phyloP scores from a whole-genome alignment of 495 filamentous ascomycete genomes.

The Chaetomium fimeti region DNA sequence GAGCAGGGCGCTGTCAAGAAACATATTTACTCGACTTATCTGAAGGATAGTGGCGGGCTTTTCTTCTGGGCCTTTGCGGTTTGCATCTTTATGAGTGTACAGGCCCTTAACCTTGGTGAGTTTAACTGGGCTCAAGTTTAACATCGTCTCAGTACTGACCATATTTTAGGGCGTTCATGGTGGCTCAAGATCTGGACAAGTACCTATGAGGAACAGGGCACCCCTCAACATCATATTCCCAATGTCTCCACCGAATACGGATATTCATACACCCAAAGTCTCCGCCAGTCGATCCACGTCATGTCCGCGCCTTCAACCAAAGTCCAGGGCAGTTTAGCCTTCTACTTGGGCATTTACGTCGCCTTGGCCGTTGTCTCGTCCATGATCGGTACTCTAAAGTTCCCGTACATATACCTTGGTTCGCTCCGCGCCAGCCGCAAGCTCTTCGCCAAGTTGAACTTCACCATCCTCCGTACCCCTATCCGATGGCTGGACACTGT shows the following conservation, averaged over 20 bases:
- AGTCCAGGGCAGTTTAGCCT: conserved; percentile 43
- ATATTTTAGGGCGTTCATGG: conserved; percentile 51
- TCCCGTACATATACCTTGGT: conserved; percentile 55
- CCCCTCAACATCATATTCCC: conserved; percentile 22
- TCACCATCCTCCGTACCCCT: conserved; percentile 65
- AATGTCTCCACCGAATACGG: conserved; percentile 30
- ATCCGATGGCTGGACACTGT: conserved; percentile 79
- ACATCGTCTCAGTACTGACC: conserved; percentile 8
- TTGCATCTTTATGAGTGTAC: conserved; percentile 50
- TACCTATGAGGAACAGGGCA: conserved; percentile 34
- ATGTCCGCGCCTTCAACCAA: conserved; percentile 28
- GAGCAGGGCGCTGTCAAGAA: conserved; percentile 64
- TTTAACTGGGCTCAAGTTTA: conserved; percentile 2
- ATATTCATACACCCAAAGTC: conserved; percentile 35
- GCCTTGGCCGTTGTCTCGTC: conserved; percentile 57
- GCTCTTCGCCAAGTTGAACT: conserved; percentile 64
- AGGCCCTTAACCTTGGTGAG: conserved; percentile 51
- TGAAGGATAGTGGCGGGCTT: conserved; percentile 64
- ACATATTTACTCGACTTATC: conserved; percentile 62
- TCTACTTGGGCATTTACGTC: conserved; percentile 69
- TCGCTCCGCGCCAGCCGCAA: conserved; percentile 62
- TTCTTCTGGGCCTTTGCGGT: conserved; percentile 60
- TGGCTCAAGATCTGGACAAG: conserved; percentile 72
- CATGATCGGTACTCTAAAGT: conserved; percentile 57
- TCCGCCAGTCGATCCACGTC: conserved; percentile 42